Base-by-base conservation (phyloP, 768 basidiomycete genomes). In the Ephemerocybe angulata region DNA sequence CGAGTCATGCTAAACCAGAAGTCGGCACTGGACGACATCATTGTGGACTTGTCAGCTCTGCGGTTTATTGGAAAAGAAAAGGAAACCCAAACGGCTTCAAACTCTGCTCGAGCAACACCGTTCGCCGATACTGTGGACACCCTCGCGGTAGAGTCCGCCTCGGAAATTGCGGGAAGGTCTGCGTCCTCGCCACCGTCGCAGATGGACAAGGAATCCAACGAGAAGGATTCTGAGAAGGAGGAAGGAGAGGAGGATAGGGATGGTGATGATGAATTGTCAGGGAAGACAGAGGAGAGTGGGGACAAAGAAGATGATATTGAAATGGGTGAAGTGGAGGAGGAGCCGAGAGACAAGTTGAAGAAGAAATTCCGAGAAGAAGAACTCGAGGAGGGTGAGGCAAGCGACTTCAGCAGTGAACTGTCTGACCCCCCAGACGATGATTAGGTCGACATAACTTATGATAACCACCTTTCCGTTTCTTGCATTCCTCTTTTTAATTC, bases 311-410 rank as follows among this genome's bases (percentile, higher is more conserved):
- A 88, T 59, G 90, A 93, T 58, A 91, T 93, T 58, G 90, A 93
- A 69, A 93, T 93, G 90, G 90, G 90, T n/a, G 90, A 93, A 65
- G 81, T 93, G 3, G 85, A 88, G 57, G 90, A 93, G 63, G 81
- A 82, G 51, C 81, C 82, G 2, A 82, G 76, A 57, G 67, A 68
- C 37, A 79, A 82, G 60, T 68, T 66, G 25, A 85, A 82, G 67
- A 83, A 75, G 67, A 86, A 81, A 58, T 52, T 65, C 37, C 73
- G 80, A 51, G 89, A 46, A 24, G 60, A 92, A 62, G 90, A 93
- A 48, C 69, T 90, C 58, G 90, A 93, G 65, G 90, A 93, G 71
- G 90, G 90, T 24, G 90, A 93, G 68, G 89, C 90, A 31, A 90
- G 87, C 54, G 89, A 91, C 63, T 77, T 79, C 37, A 89, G 88